phyloP scores from a whole-genome alignment of 1,139 yeast species.

The Hemisphaericaspora xylofermentans region DNA sequence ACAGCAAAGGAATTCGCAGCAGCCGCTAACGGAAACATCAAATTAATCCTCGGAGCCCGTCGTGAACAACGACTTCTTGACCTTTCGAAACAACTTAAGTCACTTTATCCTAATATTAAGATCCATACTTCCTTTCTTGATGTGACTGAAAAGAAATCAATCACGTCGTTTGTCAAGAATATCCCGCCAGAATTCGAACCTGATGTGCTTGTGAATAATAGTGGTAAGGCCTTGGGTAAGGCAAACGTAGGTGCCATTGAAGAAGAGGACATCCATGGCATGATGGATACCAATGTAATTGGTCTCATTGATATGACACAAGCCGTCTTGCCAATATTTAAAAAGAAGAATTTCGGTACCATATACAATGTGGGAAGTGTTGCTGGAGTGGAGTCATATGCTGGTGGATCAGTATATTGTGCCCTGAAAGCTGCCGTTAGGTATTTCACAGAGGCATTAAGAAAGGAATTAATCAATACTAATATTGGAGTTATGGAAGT shows the following conservation, averaged over 20 bases:
- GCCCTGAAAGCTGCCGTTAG: slow-evolving; percentile 51
- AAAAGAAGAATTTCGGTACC: slow-evolving; percentile 49
- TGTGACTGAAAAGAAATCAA: slow-evolving; percentile 51
- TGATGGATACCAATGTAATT: slow-evolving; percentile 71
- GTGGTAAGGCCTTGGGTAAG: slow-evolving; percentile 76
- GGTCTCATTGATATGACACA: slow-evolving; percentile 75
- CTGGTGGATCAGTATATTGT: slow-evolving; percentile 53
- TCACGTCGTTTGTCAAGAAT: slow-evolving; percentile 49
- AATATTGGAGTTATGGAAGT: slow-evolving; percentile 49
- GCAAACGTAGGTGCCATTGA: slow-evolving; percentile 61
- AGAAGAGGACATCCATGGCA: slow-evolving; percentile 55
- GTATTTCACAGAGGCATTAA: slow-evolving; percentile 45
- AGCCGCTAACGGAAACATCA: slow-evolving; percentile 65
- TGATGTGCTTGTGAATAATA: slow-evolving; percentile 75
- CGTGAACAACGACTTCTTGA: slow-evolving; percentile 53
- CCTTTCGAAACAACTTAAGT: slow-evolving; percentile 44
- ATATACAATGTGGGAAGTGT: slow-evolving; percentile 51
- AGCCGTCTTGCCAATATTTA: slow-evolving; percentile 60
- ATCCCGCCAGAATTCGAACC: slow-evolving; percentile 59
- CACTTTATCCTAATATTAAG: slow-evolving; percentile 47
- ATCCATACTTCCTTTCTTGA: slow-evolving; percentile 58
- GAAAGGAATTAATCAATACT: slow-evolving; percentile 48
- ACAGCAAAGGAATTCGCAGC: slow-evolving; percentile 71
- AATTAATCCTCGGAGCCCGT: slow-evolving; percentile 69
- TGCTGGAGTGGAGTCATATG: slow-evolving; percentile 53